Evolutionary conservation across 257 asterid species (phyloP).

Genomic region (Nicotiana undulata): DNA sequence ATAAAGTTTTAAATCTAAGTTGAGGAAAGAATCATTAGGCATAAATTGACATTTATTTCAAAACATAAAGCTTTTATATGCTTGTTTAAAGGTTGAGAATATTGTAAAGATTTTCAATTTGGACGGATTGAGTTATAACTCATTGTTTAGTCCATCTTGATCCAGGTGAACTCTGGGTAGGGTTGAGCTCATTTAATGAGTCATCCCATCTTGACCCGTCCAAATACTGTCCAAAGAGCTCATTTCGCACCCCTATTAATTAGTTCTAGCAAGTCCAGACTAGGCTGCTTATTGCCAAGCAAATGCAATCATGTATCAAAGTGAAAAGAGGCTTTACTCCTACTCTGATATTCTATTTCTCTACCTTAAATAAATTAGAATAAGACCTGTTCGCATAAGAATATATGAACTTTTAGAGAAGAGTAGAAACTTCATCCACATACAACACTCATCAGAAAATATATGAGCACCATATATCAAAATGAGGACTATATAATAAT

Average conservation of each 20-base stretch:
- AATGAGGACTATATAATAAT: neutral
- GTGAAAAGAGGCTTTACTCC: neutral
- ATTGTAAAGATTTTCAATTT: too few relatives aligned
- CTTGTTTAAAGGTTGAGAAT: too few relatives aligned
- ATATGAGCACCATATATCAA: neutral
- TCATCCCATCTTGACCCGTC: too few relatives aligned
- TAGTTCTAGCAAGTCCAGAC: neutral
- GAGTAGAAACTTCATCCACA: neutral
- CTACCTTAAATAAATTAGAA: neutral
- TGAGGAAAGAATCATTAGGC: too few relatives aligned
- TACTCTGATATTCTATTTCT: neutral
- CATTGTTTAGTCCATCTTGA: too few relatives aligned
- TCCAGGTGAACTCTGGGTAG: rapidly evolving
- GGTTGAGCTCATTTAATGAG: too few relatives aligned
- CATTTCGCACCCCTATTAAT: too few relatives aligned
- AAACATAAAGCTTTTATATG: too few relatives aligned
- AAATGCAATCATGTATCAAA: neutral
- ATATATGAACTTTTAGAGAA: neutral
- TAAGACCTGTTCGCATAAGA: neutral
- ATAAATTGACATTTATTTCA: too few relatives aligned
- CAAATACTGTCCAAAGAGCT: too few relatives aligned
- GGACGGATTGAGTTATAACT: too few relatives aligned
- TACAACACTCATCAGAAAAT: neutral
- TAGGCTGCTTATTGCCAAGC: neutral
- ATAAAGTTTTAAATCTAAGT: too few relatives aligned